Base-by-base conservation (phyloP, 768 basidiomycete genomes). In the Lentinula edodes region DNA sequence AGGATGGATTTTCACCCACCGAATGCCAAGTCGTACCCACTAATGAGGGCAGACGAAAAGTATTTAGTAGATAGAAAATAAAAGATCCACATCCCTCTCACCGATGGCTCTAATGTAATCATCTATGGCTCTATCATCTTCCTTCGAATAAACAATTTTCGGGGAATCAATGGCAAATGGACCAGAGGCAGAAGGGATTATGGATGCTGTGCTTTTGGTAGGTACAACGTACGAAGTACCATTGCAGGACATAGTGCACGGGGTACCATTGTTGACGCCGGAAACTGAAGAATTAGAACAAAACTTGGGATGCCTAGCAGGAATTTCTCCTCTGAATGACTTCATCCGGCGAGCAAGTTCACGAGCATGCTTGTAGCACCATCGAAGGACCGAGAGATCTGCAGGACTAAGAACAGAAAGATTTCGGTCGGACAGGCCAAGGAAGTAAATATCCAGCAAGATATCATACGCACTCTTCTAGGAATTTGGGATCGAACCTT, bases 341-440 rank as follows among this genome's bases (percentile, higher is more conserved):
- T 70, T 64, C 70, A 80, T 75, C 6, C 81, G 78, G 18, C 80
- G 74, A 2, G 68, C 56, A 6, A 72, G 58, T 42, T 72, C 72
- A 20, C 72, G 65, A 41, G 46, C 57, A 35, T 55, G 67, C 42
- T 73, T 73, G 46, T 73, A 73, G 10, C 42, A 64, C 48, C 71
- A 65, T 6, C 69, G 66, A 12, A 73, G 54, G 18, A 66, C 67
- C 2, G 68, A 63, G 5, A 73, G 34, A 55, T 73, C 72, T 6
- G 64, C 68, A 3, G 48, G 51, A 23, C 59, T 60, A 23, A 13
- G 18, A 2, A 55, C 20, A 55, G n/a, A 41, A 51, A 20, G 28
- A 13, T 23, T 39, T 41, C 64, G 41, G 18, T 70, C 72, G 41
- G 18, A 18, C 9, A 13, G 6, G 12, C 4, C 9, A 20, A 16